Percentiles rank a stretch among this genome's conserved stretches.
Evolutionary conservation across 2,329 filamentous ascomycete genomes (phyloP).

Genomic region (Xylaria sp.): DNA sequence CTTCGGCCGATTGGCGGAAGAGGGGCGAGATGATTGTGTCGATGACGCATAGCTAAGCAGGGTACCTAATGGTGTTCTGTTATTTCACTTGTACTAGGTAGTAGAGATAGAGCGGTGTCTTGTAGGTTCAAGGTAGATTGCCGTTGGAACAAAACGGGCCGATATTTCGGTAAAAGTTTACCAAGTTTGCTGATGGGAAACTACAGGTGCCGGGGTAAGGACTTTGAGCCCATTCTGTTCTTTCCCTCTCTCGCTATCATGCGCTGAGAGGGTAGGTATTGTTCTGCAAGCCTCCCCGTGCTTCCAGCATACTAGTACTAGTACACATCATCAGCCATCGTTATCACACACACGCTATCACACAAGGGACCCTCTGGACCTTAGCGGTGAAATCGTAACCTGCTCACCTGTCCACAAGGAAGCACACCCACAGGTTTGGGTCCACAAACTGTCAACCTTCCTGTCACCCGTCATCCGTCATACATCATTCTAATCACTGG

Average conservation of each 20-base stretch:
- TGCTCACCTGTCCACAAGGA: not conserved
- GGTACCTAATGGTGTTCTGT: not conserved
- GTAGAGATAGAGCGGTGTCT: not conserved
- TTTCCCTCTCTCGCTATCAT: too few relatives aligned
- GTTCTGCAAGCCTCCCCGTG: slow-evolving; percentile 14
- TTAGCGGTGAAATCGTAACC: not conserved
- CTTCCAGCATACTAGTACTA: not conserved
- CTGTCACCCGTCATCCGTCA: not conserved
- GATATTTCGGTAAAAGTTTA: slow-evolving; percentile 19
- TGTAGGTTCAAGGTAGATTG: slow-evolving; percentile 8
- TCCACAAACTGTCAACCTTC: slow-evolving; percentile 18
- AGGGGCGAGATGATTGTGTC: not conserved
- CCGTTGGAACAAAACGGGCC: slow-evolving; percentile 16
- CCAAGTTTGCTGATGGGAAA: slow-evolving; percentile 3
- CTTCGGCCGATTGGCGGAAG: not conserved
- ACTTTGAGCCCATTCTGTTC: not conserved
- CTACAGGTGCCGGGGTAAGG: not conserved
- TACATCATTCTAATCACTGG: not conserved
- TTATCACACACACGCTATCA: not conserved
- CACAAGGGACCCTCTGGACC: not conserved
- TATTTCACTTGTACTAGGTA: not conserved
- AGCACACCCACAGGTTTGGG: not conserved
- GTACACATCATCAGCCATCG: not conserved
- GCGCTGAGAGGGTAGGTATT: not conserved
- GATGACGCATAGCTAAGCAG: not conserved